These are phyloP conservation scores for Tetrapisispora namnaoensis DNA, from an alignment of 805 yeast genomes.

Conservation along the genomic window DNA sequence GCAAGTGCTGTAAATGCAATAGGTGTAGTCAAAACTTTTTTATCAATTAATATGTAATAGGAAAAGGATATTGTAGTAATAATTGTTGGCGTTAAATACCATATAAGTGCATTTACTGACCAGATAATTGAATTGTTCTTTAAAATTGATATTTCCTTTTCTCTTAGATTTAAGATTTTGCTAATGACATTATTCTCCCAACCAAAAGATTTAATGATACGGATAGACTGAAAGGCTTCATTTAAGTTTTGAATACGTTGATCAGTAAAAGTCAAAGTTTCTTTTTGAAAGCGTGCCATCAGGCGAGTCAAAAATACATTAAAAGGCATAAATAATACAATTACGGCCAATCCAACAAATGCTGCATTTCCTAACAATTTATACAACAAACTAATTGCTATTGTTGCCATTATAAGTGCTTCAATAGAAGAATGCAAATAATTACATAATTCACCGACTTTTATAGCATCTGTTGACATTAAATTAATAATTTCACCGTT, in stretches of 20 bases:
- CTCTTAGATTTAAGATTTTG: constrained; percentile 59
- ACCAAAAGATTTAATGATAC: constrained; percentile 89
- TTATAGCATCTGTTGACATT: constrained; percentile 95
- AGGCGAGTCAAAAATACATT: constrained; percentile 56
- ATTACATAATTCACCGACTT: constrained; percentile 88
- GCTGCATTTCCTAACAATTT: constrained; percentile 79
- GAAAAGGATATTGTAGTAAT: constrained; percentile 77
- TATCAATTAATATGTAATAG: constrained; percentile 64
- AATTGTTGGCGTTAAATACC: constrained; percentile 76
- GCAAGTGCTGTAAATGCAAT: constrained; percentile 90
- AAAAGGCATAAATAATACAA: constrained; percentile 59
- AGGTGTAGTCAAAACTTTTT: constrained; percentile 71
- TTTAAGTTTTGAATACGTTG: constrained; percentile 84
- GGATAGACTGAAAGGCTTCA: constrained; percentile 82
- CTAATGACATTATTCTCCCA: constrained; percentile 86
- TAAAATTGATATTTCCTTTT: constrained; percentile 56
- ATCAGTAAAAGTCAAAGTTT: constrained; percentile 72
- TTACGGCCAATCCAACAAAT: constrained; percentile 61
- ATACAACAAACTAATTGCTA: constrained; percentile 62
- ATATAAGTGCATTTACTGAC: constrained; percentile 56
- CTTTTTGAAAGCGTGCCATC: constrained; percentile 59
- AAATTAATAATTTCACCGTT: constrained; percentile 88
- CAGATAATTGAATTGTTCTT: constrained; percentile 53
- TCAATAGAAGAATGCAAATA: constrained; percentile 78
- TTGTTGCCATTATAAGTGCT: constrained; percentile 56